phyloP scores from a whole-genome alignment of 352 stramenopile genomes.

The Phytophthora ohioensis region DNA sequence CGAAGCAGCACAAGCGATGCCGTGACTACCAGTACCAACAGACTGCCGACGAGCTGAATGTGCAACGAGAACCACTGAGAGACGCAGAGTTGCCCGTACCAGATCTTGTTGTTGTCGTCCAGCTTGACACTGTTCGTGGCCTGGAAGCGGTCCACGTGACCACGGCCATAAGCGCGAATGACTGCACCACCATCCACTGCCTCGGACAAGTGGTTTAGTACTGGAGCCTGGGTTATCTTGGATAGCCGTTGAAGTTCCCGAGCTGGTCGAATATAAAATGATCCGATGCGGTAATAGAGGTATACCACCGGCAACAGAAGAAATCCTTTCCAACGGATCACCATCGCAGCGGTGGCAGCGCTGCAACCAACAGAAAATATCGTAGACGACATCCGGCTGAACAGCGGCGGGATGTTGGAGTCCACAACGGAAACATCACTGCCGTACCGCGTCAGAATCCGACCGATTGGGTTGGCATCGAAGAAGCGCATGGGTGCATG shows the following conservation, averaged over 20 bases:
- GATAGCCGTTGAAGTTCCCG: constrained; percentile 60
- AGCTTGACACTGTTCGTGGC: constrained; percentile 43
- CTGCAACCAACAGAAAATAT: constrained; percentile 80
- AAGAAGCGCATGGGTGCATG: constrained; percentile 93
- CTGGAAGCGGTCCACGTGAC: constrained; percentile 53
- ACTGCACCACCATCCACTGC: constrained; percentile 54
- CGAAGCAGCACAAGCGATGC: constrained; percentile 59
- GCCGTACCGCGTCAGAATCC: constrained; percentile 92
- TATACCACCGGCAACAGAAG: constrained; percentile 83
- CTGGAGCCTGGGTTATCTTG: constrained; percentile 55
- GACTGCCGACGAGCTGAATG: constrained; percentile 81
- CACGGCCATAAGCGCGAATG: constrained; percentile 63
- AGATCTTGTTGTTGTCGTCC: constrained; percentile 53
- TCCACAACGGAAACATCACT: constrained; percentile 93
- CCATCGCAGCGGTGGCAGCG: constrained; percentile 79
- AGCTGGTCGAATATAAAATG: constrained; percentile 59
- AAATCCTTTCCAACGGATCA: constrained; percentile 87
- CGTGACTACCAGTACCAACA: constrained; percentile 85
- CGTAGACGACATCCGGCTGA: constrained; percentile 68
- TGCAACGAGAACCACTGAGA: constrained; percentile 60
- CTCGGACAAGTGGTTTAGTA: constrained; percentile 66
- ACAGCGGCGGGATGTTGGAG: constrained; percentile 65
- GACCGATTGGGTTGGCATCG: constrained; percentile 91
- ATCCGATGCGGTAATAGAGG: constrained; percentile 74
- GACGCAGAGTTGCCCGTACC: constrained; percentile 49